Percentiles rank a stretch among this genome's conserved stretches.
These are phyloP conservation scores for Penicillium odoratum DNA, from an alignment of 495 filamentous ascomycete genomes.

Conservation along the genomic window DNA sequence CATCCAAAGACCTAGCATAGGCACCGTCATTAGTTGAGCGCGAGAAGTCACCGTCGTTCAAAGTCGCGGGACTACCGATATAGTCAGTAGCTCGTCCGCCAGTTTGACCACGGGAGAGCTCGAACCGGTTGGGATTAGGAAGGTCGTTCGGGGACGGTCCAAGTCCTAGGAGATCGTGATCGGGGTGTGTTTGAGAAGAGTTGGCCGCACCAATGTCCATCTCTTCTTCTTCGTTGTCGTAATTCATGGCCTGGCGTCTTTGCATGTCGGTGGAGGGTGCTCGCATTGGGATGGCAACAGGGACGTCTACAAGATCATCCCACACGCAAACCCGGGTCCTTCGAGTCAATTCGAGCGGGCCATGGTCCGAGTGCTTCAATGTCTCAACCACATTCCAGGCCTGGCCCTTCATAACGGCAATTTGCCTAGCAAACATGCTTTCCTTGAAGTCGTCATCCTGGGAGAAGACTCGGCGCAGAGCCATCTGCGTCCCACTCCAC, in stretches of 20 bases:
- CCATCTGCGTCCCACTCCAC: slow-evolving; percentile 94
- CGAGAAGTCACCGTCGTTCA: slow-evolving; percentile 32
- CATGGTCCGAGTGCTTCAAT: slow-evolving; percentile 86
- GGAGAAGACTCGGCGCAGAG: slow-evolving; percentile 78
- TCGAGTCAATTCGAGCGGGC: slow-evolving; percentile 88
- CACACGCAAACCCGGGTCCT: slow-evolving; percentile 91
- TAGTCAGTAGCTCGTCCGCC: slow-evolving; percentile 38
- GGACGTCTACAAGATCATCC: slow-evolving; percentile 97
- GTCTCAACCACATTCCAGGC: slow-evolving; percentile 99
- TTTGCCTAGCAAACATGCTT: slow-evolving; percentile 94
- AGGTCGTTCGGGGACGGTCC: slow-evolving; percentile 63
- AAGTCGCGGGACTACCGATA: slow-evolving; percentile 38
- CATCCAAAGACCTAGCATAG: slow-evolving; percentile 37
- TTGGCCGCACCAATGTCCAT: slow-evolving; percentile 86
- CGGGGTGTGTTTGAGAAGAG: slow-evolving; percentile 54
- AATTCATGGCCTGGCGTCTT: slow-evolving; percentile 50
- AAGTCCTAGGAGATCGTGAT: slow-evolving; percentile 73
- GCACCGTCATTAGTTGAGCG: slow-evolving; percentile 30
- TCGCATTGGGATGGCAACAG: slow-evolving; percentile 86
- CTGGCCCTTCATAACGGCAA: slow-evolving; percentile 98
- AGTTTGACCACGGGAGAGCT: slow-evolving; percentile 61
- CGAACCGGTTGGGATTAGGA: slow-evolving; percentile 83
- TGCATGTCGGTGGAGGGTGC: slow-evolving; percentile 74
- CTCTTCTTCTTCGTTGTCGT: slow-evolving; percentile 68
- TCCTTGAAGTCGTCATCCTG: slow-evolving; percentile 96